phyloP scores from a whole-genome alignment of 352 stramenopile genomes.

The Phytophthora crassamura region DNA sequence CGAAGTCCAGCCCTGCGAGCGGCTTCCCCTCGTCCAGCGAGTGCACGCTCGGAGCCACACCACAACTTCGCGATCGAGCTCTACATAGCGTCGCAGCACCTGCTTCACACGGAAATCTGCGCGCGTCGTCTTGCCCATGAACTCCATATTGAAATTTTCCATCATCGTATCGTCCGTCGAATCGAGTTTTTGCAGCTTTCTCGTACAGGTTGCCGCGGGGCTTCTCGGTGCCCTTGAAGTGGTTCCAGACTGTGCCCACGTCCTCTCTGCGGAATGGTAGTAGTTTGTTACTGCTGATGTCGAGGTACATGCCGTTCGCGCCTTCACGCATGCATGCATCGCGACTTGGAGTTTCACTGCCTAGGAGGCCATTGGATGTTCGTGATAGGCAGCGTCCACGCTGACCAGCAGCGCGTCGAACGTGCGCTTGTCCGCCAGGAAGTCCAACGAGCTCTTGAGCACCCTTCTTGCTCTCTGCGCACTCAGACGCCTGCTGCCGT shows the following conservation, averaged over 20 bases:
- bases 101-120: constrained; percentile 62
- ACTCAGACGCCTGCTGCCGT: constrained; percentile 31
- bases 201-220: constrained; percentile 29
- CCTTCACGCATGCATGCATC: constrained; percentile 31
- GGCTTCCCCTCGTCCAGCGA: constrained; percentile 30
- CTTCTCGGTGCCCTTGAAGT: constrained; percentile 31
- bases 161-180: constrained; percentile 49
- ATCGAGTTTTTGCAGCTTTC: constrained; percentile 24
- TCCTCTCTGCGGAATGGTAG: constrained; percentile 36
- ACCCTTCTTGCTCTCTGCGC: constrained; percentile 2
- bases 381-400: constrained; percentile 34
- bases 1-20: constrained; percentile 31
- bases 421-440: constrained; percentile 22
- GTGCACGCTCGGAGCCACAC: constrained; percentile 31
- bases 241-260: constrained; percentile 32
- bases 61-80: constrained; percentile 23
- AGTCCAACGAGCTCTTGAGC: constrained; percentile 22
- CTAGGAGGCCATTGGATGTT: constrained; percentile 36
- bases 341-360: constrained; percentile 14
- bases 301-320: constrained; percentile 35
- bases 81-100: constrained; percentile 39
- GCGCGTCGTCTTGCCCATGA: constrained; percentile 50
- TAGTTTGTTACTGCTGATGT: constrained; percentile 42
- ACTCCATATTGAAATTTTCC: constrained; percentile 57
- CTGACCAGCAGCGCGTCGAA: constrained; percentile 39